Base-by-base conservation (phyloP, 805 yeast genomes). In the Saturnispora hagleri region DNA sequence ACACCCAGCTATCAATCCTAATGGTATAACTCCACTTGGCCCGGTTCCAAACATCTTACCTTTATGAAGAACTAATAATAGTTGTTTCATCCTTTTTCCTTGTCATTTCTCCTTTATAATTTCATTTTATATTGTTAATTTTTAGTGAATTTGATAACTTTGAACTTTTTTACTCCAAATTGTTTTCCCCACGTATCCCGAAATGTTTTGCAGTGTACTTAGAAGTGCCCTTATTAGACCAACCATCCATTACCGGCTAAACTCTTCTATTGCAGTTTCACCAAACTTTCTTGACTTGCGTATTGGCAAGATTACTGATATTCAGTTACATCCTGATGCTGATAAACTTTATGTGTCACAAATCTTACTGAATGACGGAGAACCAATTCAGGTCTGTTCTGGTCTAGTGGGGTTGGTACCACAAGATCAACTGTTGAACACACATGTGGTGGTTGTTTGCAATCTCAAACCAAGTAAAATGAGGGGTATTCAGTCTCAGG, bases 21-120 rank as follows among this genome's bases (percentile, higher is more conserved):
- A 74, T 55, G 82, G 84, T 2, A 85, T 93, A 57, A 85, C 96
- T 3, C 95, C 98, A 3, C 60, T 84, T 35, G 98, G 98, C 2
- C 98, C 98, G 18, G 60, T 82, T 41, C 95, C 96, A 34, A 69
- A 88, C 61, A 86, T 89, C 54, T 67, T 73, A 58, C 80, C 84
- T 8, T 64, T 75, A 53, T 47, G 55, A 53, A 13, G 13, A 26
- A 17, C 52, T 33, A 51, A n/a, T 17, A 22, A 13, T 34, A 28
- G 27, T 3, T 48, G 42, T 4, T 18, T 17, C 5, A 5, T 10
- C 3, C 31, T 10, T 43, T 18, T 20, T 46, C n/a, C 12, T 26
- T 34, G 13, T 36, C 27, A 31, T 43, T 27, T 27, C 13, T 31
- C n/a, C 33, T 38, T 15, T 27, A 12, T 27, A 24, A 31, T 40